A percentile compares a stretch with the other conserved stretches of the same genome.
Conservation (phyloP, 2,329 filamentous ascomycete species). For the Clarireedia homoeocarpa region DNA sequence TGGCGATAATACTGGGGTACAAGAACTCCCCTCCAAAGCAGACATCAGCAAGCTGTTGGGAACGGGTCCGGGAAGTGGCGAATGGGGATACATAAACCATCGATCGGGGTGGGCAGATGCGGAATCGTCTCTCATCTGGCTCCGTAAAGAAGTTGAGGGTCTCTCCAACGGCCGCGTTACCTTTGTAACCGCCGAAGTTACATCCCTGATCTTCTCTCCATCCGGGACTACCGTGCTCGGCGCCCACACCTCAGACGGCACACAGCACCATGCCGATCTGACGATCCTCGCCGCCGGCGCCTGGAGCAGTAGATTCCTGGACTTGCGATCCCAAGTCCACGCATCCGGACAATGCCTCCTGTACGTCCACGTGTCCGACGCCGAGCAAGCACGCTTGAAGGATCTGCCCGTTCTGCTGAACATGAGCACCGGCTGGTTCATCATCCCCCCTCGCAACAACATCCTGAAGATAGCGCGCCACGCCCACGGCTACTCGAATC, state of each 20-base stretch:
- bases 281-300: constrained; percentile 79
- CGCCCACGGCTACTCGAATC: constrained; percentile 48
- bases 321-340: constrained; percentile 66
- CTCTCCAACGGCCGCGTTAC: constrained; percentile 33
- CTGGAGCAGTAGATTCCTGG: constrained; percentile 73
- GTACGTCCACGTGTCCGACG: constrained; percentile 66
- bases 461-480: constrained; percentile 54
- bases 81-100: constrained; percentile 65
- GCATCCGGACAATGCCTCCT: constrained; percentile 77
- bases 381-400: constrained; percentile 58
- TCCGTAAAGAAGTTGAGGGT: constrained; percentile 31
- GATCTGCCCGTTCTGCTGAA: constrained; percentile 67
- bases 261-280: constrained; percentile 55
- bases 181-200: constrained; percentile 41
- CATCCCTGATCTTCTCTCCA: constrained; percentile 17
- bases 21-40: constrained; percentile 36
- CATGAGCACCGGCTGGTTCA: constrained; percentile 62
- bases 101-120: constrained; percentile 77
- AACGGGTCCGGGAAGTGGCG: constrained; percentile 46
- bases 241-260: constrained; percentile 44
- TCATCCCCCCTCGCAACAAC: constrained; percentile 56
- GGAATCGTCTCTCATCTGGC: constrained; percentile 58
- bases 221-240: constrained; percentile 40
- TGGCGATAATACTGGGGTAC: constrained; percentile 20
- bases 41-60: constrained; percentile 39